Evolutionary conservation across 345 rosid genomes (phyloP), one percentile per base, ranked within the genome.

Genomic region (Aegle marmelos): DNA sequence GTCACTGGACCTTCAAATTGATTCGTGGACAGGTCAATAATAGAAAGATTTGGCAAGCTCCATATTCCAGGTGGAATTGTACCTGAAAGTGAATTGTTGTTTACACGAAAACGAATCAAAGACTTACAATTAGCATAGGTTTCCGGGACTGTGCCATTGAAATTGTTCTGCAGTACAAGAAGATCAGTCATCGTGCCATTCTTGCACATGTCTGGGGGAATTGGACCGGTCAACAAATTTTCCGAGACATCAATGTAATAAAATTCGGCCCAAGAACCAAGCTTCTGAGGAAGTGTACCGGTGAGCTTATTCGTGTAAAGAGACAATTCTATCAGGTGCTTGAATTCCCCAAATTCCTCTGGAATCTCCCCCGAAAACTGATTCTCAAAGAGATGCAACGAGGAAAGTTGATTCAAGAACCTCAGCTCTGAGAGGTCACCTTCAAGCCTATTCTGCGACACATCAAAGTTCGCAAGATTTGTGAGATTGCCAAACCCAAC

Each of bases 171-270:
- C 50, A 93, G 72, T 77, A 95, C 37, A 2, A 93, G 88, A 76
- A 93, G 83, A 64, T 85, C 88, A 10, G 82, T 80, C 86, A 93
- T 80, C 63, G 75, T 68, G 1, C 95, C 97, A 50, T 90, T 90
- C 83, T 88, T 90, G 85, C 98, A 95, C 90, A 95, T 90, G 31
- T 88, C 86, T n/a, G 89, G 90, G 10, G 98, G 98, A 28, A 91
- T 90, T 1, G 87, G 72, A 75, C 98, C 98, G n/a, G 88, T 85
- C 73, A 95, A 78, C 34, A 76, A 82, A 78, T 95, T 95, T 87
- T 93, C 97, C 4, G 98, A 88, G 61, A 90, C 92, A 79, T 95
- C 98, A 25, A 95, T 88, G 83, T 57, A 74, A 9, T 10, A 7
- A 68, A 93, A 84, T 50, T 74, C 76, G 0, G 88, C 62, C 93